These are phyloP conservation scores for Aspergillus niger DNA, from an alignment of 2,329 filamentous ascomycete genomes.

Conservation along the genomic window DNA sequence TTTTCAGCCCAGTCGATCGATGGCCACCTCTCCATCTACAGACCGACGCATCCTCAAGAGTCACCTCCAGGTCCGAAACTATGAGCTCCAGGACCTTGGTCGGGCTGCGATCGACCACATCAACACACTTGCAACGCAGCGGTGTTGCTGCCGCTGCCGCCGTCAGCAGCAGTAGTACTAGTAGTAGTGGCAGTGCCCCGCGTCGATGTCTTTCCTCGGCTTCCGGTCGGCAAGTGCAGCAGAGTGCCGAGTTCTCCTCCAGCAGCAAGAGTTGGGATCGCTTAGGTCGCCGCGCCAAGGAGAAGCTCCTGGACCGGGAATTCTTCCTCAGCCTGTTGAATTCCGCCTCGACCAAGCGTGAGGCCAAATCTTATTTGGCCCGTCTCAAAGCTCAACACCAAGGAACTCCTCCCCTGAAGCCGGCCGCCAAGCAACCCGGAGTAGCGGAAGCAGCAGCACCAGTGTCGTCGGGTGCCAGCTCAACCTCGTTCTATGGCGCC, in stretches of 20 bases:
- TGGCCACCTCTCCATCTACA: too few species aligned
- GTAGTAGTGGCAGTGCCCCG: background rate
- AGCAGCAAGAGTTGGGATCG: slow-evolving; percentile 31
- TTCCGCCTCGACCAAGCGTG: slow-evolving; percentile 86
- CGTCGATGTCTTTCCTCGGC: slow-evolving; percentile 22
- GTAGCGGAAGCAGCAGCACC: slow-evolving; percentile 16
- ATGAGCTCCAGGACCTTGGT: slow-evolving; percentile 40
- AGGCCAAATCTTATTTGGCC: slow-evolving; percentile 87
- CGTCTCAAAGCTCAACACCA: slow-evolving; percentile 66
- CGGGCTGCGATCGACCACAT: slow-evolving; percentile 34
- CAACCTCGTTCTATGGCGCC: slow-evolving; percentile 62
- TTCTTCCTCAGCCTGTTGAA: slow-evolving; percentile 84
- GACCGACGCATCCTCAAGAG: background rate
- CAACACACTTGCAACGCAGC: slow-evolving; percentile 26
- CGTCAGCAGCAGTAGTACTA: background rate
- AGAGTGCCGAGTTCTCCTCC: slow-evolving; percentile 36
- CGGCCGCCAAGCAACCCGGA: slow-evolving; percentile 30
- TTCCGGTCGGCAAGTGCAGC: slow-evolving; percentile 24
- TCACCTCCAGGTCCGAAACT: slow-evolving; percentile 25
- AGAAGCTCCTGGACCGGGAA: slow-evolving; percentile 57
- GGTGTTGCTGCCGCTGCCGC: slow-evolving; percentile 1
- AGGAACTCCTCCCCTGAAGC: slow-evolving; percentile 36
- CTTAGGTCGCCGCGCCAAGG: slow-evolving; percentile 43
- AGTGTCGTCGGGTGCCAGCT: slow-evolving; percentile 55
- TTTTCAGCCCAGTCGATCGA: too few species aligned